Percentiles rank a stretch among this genome's conserved stretches.
These are phyloP conservation scores for Penicillium nordicum DNA, from an alignment of 2,329 filamentous ascomycete genomes.

Conservation along the genomic window DNA sequence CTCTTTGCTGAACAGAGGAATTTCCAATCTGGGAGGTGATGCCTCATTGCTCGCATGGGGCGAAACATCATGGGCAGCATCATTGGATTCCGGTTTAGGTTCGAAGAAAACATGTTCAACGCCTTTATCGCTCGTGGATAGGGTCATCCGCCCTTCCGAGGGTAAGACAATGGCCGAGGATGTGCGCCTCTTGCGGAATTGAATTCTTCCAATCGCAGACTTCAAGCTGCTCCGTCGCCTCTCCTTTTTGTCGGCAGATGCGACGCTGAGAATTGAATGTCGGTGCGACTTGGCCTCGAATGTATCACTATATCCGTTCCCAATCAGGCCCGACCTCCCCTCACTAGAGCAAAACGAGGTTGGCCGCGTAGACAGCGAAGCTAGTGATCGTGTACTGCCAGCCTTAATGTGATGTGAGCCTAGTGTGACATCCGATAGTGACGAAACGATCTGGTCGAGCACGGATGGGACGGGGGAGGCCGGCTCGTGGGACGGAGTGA, in stretches of 20 bases:
- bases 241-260: slow-evolving; percentile 30
- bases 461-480: slow-evolving; percentile 13
- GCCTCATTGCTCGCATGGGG: slow-evolving; percentile 11
- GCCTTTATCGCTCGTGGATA: slow-evolving; percentile 25
- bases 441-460: slow-evolving; percentile 31
- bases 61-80: not conserved
- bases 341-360: slow-evolving; percentile 40
- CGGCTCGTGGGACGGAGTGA: slow-evolving; percentile 24
- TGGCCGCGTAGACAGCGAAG: slow-evolving; percentile 40
- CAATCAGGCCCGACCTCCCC: slow-evolving; percentile 21
- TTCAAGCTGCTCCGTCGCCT: slow-evolving; percentile 33
- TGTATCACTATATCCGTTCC: slow-evolving; percentile 16
- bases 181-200: slow-evolving; percentile 35
- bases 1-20: slow-evolving; percentile 36
- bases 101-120: slow-evolving; percentile 40
- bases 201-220: slow-evolving; percentile 35
- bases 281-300: slow-evolving; percentile 16
- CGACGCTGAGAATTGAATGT: slow-evolving; percentile 29
- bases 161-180: slow-evolving; percentile 30
- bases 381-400: slow-evolving; percentile 37
- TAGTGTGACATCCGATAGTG: slow-evolving; percentile 33
- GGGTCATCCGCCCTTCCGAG: slow-evolving; percentile 26
- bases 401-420: slow-evolving; percentile 29
- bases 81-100: slow-evolving; percentile 10
- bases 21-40: slow-evolving; percentile 27